Evolutionary conservation across 192 early-diverging fungal species (phyloP).

Genomic region (Linnemannia zychae): DNA sequence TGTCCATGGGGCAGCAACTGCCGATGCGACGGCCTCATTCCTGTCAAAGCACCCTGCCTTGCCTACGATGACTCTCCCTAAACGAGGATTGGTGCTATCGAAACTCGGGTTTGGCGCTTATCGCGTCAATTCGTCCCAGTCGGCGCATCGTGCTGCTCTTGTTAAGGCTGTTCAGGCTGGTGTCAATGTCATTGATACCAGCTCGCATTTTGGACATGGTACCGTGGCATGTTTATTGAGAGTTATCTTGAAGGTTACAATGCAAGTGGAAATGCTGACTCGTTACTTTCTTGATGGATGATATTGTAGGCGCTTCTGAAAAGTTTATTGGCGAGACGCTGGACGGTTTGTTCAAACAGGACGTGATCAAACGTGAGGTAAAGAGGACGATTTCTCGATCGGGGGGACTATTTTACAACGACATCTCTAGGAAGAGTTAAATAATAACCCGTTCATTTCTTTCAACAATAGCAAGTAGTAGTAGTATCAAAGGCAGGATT

Average conservation of each 20-base stretch:
- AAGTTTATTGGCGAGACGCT: conserved; percentile 69
- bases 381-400: neutral
- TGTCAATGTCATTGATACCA: conserved; percentile 83
- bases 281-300: neutral
- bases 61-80: conserved; percentile 57
- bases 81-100: conserved; percentile 61
- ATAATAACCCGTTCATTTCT: neutral
- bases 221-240: neutral
- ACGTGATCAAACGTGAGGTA: conserved; percentile 64
- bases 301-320: conserved; percentile 69
- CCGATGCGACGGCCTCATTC: conserved; percentile 42
- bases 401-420: too few relatives aligned
- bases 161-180: conserved; percentile 67
- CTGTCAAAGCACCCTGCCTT: conserved; percentile 29
- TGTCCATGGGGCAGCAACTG: conserved; percentile 29
- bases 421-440: neutral
- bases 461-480: conserved; percentile 49
- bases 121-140: conserved; percentile 59
- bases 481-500: conserved; percentile 69
- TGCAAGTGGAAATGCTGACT: neutral
- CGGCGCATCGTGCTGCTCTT: conserved; percentile 64
- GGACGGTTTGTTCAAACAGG: conserved; percentile 36
- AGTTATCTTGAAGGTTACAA: neutral
- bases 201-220: conserved; percentile 79
- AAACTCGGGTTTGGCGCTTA: conserved; percentile 79